Conservation (phyloP, 1,284 basidiomycete species). For the Sanghuangporus sanghuang region DNA sequence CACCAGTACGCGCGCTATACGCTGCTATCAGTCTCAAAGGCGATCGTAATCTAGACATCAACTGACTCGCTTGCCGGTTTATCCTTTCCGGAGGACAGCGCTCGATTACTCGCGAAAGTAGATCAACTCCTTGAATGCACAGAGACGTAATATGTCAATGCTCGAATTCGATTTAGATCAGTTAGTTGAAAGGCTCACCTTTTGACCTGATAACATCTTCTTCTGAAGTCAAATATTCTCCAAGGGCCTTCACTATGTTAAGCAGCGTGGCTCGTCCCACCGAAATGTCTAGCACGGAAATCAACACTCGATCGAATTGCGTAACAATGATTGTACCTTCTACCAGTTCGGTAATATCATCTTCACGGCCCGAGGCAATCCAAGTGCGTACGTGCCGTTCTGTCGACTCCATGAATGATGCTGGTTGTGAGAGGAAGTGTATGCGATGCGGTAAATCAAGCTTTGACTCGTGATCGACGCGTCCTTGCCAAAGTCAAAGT, state of each 20-base stretch:
- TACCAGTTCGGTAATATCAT: conserved; percentile 56
- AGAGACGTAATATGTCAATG: conserved; percentile 11
- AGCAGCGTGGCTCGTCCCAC: conserved; percentile 60
- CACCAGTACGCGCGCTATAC: conserved; percentile 72
- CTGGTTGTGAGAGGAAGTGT: conserved; percentile 1
- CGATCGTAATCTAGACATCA: background rate
- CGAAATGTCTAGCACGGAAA: conserved; percentile 51
- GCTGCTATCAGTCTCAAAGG: background rate
- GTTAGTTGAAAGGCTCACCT: conserved; percentile 69
- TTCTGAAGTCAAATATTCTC: conserved; percentile 83
- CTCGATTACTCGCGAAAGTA: conserved; percentile 64
- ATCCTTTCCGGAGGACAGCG: conserved; percentile 60
- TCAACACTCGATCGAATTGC: background rate
- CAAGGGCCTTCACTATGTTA: conserved; percentile 81
- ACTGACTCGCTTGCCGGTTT: conserved; percentile 78
- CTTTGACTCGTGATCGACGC: background rate
- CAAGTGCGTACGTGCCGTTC: conserved; percentile 66
- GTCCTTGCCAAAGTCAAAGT: background rate
- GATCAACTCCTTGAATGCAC: conserved; percentile 60
- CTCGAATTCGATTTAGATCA: background rate
- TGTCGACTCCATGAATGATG: conserved; percentile 31
- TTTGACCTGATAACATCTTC: conserved; percentile 76
- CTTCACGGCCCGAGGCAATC: conserved; percentile 59
- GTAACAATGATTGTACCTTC: conserved; percentile 38
- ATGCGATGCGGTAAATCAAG: background rate